Conservation (phyloP, 441 rosid genomes). For the Eutrema salsugineum region DNA sequence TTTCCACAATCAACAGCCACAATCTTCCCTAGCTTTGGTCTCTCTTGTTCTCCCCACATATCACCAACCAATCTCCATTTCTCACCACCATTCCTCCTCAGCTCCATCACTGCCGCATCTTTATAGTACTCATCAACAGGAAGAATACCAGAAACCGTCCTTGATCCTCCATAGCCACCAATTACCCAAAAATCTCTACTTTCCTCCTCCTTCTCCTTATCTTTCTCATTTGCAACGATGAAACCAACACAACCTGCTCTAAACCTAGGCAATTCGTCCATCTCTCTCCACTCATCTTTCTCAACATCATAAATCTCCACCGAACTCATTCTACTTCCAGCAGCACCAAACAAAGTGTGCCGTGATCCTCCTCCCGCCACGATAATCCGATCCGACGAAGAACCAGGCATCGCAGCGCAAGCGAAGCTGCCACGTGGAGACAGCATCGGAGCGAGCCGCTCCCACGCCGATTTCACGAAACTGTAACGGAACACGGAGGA, state of each 20-base stretch:
- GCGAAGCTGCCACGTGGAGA: slow-evolving; percentile 94
- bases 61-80: slow-evolving; percentile 74
- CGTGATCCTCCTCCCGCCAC: slow-evolving; percentile 93
- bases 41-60: slow-evolving; percentile 75
- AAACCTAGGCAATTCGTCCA: slow-evolving; percentile 67
- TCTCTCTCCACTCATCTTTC: slow-evolving; percentile 65
- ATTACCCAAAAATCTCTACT: slow-evolving; percentile 85
- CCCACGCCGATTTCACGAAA: slow-evolving; percentile 58
- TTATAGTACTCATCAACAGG: slow-evolving; percentile 80
- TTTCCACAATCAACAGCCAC: slow-evolving; percentile 43
- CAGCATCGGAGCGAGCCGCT: slow-evolving; percentile 67
- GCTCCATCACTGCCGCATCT: slow-evolving; percentile 76
- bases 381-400: slow-evolving; percentile 44
- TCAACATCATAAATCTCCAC: slow-evolving; percentile 73
- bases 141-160: slow-evolving; percentile 68
- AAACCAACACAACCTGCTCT: slow-evolving; percentile 91
- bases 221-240: slow-evolving; percentile 27
- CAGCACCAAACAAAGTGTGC: slow-evolving; percentile 73
- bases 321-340: slow-evolving; percentile 76
- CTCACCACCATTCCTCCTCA: slow-evolving; percentile 37
- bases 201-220: slow-evolving; percentile 18
- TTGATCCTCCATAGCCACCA: slow-evolving; percentile 90
- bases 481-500: slow-evolving; percentile 60
- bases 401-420: slow-evolving; percentile 48
- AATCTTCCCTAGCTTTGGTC: slow-evolving; percentile 68